Base-by-base conservation (phyloP, 768 basidiomycete genomes). In the Mycena rosella region DNA sequence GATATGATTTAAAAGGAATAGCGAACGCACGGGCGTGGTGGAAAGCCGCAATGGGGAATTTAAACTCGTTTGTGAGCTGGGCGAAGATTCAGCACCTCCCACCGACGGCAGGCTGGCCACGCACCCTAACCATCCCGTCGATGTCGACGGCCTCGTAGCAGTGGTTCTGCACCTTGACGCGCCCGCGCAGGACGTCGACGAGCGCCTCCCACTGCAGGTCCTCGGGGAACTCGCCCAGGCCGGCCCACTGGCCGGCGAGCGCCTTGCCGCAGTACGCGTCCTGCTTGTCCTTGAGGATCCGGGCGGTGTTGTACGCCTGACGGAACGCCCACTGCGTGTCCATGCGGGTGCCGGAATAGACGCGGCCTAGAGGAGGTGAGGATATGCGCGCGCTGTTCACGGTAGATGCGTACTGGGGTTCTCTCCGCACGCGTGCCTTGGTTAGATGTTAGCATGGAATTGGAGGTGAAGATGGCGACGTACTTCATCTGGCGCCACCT, bases 401-500 rank as follows among this genome's bases (percentile, higher is more conserved):
- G 5, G 17, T 15, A 11, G 30, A 51, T 24, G 30, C 56, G 7
- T 27, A 65, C 68, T 65, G 10, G 69, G 69, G 45, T 67, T 70
- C 45, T 70, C 69, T 38, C 69, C 88, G 68, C 89, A 92, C 4
- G 92, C 91, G 65, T 91, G 91, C 75, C 87, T 90, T 40, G 11
- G 4, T 1, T 20, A 5, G 24, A 24, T 17, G 47, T 60, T 56
- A 66, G 56, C 22, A 40, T 60, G 18, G 26, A 51, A 56, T 27
- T 9, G 6, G 0, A 17, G 36, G n/a, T n/a, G 38, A 6, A 18
- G 45, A 42, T 26, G 20, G 34, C 17, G 55, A 74, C 82, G 18
- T 67, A 88, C 87, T 95, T 95, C 87, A 95, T 91, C 70, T 94
- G 92, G 63, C 93, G 80, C 90, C 91, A 91, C 44, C 84, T 74